A percentile compares a stretch with the other conserved stretches of the same genome.
phyloP scores from a whole-genome alignment of 805 yeast genomes.

The Yarrowia osloensis region DNA sequence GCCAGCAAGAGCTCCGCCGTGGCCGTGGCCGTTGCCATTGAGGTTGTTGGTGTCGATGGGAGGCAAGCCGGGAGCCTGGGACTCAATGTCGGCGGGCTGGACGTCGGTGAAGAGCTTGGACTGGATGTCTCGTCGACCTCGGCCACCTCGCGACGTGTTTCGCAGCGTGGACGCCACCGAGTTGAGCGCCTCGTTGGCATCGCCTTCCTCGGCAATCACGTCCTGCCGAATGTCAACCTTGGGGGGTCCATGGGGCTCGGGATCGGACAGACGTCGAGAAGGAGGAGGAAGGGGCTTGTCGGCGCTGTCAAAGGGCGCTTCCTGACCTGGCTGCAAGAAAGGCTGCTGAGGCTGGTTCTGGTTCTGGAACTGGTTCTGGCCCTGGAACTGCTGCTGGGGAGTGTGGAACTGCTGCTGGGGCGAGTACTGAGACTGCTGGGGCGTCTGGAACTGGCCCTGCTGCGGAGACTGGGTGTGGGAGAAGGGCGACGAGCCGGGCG shows the following conservation, averaged over 20 bases:
- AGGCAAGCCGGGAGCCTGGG: slow-evolving; percentile 4
- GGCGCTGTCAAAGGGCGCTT: neutral
- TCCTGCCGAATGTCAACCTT: slow-evolving; percentile 37
- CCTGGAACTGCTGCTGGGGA: neutral
- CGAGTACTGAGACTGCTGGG: neutral
- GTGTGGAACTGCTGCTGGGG: slow-evolving; percentile 12
- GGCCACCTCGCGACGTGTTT: slow-evolving; percentile 37
- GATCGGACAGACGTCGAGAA: slow-evolving; percentile 23
- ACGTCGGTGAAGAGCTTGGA: slow-evolving; percentile 39
- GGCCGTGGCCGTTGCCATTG: slow-evolving; percentile 10
- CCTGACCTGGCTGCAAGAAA: slow-evolving; percentile 5
- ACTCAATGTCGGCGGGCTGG: slow-evolving; percentile 36
- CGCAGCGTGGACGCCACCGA: slow-evolving; percentile 41
- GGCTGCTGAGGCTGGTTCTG: slow-evolving; percentile 4
- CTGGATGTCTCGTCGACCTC: slow-evolving; percentile 42
- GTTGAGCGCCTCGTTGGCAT: slow-evolving; percentile 40
- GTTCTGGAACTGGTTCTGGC: neutral
- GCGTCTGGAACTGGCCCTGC: slow-evolving; percentile 13
- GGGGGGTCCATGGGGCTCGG: slow-evolving; percentile 32
- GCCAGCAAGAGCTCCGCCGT: neutral
- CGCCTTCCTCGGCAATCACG: slow-evolving; percentile 38
- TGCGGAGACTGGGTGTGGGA: slow-evolving; percentile 5
- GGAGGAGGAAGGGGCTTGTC: slow-evolving; percentile 21
- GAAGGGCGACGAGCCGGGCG: slow-evolving; percentile 4
- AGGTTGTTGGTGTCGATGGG: slow-evolving; percentile 7